These are phyloP conservation scores for Syzygium malaccense DNA, from an alignment of 441 rosid species.

Conservation along the genomic window DNA sequence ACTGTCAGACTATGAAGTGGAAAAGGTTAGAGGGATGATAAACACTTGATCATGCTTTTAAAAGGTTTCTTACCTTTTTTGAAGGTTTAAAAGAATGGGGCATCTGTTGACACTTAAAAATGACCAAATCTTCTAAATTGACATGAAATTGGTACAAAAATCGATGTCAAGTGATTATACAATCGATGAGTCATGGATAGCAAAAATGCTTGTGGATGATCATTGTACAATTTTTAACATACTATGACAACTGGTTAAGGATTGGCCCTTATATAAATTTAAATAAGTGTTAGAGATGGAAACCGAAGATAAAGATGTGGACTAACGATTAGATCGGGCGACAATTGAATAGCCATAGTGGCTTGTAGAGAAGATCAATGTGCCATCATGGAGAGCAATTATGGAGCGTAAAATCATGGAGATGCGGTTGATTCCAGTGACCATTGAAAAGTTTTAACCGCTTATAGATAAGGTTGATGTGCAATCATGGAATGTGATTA, in stretches of 20 bases:
- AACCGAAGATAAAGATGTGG: background rate
- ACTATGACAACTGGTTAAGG: background rate
- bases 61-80: no score
- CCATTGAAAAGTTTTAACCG: background rate
- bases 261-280: background rate
- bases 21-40: no score
- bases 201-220: accelerated
- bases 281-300: background rate
- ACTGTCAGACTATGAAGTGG: no score
- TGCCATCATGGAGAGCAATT: background rate
- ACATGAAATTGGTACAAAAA: background rate
- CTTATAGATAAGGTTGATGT: background rate
- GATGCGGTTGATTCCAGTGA: background rate
- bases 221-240: accelerated
- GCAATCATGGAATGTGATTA: background rate
- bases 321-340: accelerated
- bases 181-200: background rate
- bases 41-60: no score
- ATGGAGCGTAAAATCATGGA: background rate
- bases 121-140: no score
- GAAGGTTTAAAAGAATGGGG: no score
- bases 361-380: background rate
- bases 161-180: background rate
- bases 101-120: no score
- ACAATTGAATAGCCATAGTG: accelerated